Evolutionary conservation across 2,329 filamentous ascomycete species (phyloP), one percentile per base, ranked within the genome.

Genomic region (Fonsecaea multimorphosa): DNA sequence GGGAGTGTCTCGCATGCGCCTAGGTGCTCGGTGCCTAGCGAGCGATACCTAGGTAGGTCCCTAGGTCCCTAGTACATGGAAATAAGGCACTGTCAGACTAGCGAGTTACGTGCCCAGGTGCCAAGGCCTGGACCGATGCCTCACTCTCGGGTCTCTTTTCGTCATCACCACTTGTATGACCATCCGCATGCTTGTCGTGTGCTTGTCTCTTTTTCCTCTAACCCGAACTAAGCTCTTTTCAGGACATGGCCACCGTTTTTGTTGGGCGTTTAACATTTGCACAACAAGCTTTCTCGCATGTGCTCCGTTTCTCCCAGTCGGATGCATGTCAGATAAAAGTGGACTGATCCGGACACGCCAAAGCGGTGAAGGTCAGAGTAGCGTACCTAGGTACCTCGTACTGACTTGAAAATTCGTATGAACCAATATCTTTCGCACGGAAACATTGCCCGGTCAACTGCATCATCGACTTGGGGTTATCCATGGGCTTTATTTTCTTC

Each of bases 251-350:
- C 44, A 11, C 4, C 38, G 6, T 36, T 58, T 58, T 58, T 49
- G 56, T 58, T 58, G 38, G 56, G 56, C 29, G 22, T 12, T 34
- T 49, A 6, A 16, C n/a, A 40, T 16, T 16, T 19, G 16, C 38
- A 40, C 14, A 40, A n/a, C 38, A 40, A 40, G 19, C 44, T 49
- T 49, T 49, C 31, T 38, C 27, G 56, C 56, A 44, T 58, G 22
- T 31, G 24, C 36, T 49, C 29, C 16, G 49, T 40, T 11, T 24
- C 44, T 49, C 44, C 7, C 24, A 12, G 44, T 12, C 44, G 24
- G 22, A 24, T 49, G 22, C 22, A 24, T 7, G 44, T 14, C 19
- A 24, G 44, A 49, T 49, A 11, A 49, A 32, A 22, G 44, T 58
- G 38, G 56, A 7, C 56, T 58, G 34, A 58, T 49, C 24, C 27